Evolutionary conservation across 306 rosid genomes (phyloP).

Genomic region (Argentina anserina): DNA sequence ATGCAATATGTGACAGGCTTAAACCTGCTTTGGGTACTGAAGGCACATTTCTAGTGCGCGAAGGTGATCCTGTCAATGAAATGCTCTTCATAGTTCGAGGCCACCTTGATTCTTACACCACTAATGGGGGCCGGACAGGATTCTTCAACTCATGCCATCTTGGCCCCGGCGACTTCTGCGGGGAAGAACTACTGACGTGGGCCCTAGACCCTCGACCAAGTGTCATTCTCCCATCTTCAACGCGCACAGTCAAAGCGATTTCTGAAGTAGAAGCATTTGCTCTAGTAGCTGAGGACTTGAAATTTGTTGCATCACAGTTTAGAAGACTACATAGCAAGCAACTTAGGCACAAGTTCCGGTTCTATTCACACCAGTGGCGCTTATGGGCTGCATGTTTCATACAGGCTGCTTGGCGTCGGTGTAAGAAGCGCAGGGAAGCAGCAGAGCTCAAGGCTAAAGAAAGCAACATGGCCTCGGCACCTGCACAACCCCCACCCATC

Average conservation of each 20-base stretch:
- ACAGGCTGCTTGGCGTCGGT: constrained; percentile 82
- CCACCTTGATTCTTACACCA: constrained; percentile 88
- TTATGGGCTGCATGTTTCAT: constrained; percentile 84
- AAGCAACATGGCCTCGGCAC: constrained; percentile 20
- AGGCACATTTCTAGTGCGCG: constrained; percentile 71
- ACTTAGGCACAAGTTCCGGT: constrained; percentile 75
- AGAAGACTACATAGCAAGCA: constrained; percentile 79
- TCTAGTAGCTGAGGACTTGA: constrained; percentile 79
- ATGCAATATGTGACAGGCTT: constrained; percentile 90
- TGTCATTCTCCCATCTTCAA: constrained; percentile 71
- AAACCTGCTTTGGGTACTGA: constrained; percentile 80
- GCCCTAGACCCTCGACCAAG: constrained; percentile 82
- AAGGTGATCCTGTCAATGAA: constrained; percentile 88
- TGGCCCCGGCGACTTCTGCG: constrained; percentile 90
- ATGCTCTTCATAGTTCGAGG: constrained; percentile 93
- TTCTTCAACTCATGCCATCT: constrained; percentile 82
- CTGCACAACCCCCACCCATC: constrained; percentile 19
- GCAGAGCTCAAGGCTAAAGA: constrained; percentile 52
- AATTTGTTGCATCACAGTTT: constrained; percentile 82
- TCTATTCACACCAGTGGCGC: constrained; percentile 91
- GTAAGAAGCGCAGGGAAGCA: constrained; percentile 51
- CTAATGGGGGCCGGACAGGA: constrained; percentile 86
- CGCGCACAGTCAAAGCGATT: constrained; percentile 74
- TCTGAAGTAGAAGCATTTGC: constrained; percentile 96
- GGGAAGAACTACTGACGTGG: constrained; percentile 92